Evolutionary conservation across 2,329 filamentous ascomycete genomes (phyloP).

Genomic region (Amylocarpus encephaloides): DNA sequence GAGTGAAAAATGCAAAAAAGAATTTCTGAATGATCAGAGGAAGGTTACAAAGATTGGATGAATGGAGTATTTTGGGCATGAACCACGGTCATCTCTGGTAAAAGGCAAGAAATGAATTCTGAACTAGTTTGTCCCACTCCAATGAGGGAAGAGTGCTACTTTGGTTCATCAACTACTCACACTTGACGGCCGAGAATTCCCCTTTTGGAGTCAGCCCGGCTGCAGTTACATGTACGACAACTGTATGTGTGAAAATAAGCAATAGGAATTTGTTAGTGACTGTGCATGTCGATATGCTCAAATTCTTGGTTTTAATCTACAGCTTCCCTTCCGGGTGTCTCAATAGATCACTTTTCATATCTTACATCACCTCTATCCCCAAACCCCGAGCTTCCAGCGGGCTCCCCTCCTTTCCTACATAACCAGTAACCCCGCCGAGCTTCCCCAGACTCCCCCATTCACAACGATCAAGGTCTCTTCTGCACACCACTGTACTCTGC

Average conservation of each 20-base stretch:
- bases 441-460: background rate
- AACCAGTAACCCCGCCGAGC: background rate
- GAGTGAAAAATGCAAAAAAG: slow-evolving; percentile 9
- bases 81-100: slow-evolving; percentile 35
- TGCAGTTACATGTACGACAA: no score
- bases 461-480: background rate
- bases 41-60: slow-evolving; percentile 44
- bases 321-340: no score
- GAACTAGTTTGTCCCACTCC: slow-evolving; percentile 34
- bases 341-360: no score
- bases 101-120: slow-evolving; percentile 36
- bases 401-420: background rate
- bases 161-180: slow-evolving; percentile 8
- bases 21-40: slow-evolving; percentile 25
- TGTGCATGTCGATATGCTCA: no score
- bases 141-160: slow-evolving; percentile 6
- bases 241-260: no score
- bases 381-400: no score
- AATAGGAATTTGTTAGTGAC: no score
- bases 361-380: no score
- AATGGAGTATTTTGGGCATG: slow-evolving; percentile 46
- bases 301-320: no score
- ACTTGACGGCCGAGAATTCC: background rate
- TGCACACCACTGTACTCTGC: background rate
- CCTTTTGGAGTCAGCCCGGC: no score